Evolutionary conservation across 2,329 filamentous ascomycete genomes (phyloP), one percentile per base, ranked within the genome.

Genomic region (Ceratocystis papillata): DNA sequence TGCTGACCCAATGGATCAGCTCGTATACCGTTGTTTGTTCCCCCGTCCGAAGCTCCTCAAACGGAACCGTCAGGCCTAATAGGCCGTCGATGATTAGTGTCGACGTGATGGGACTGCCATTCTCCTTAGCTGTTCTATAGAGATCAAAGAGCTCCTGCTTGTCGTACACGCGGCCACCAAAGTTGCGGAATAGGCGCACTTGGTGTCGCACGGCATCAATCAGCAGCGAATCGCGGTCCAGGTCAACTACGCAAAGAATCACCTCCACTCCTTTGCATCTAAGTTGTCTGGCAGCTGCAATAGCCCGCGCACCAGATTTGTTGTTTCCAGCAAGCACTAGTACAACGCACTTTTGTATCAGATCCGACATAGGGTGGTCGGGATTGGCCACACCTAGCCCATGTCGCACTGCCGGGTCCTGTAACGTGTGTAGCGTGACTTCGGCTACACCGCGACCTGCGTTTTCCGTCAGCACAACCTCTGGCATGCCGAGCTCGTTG

Each of bases 271-370:
- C 88, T 69, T 92, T 89, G 72, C 92, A 93, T 63, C 89, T 85
- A 7, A 97, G 81, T 74, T 97, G 92, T 3, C 94, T 85, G 33
- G 87, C 91, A 3, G 91, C 91, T 15, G 90, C 89, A 64, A 97
- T 81, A 2, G 91, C 90, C 67, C 93, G 83, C 46, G 89, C 87
- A 48, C 93, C 92, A 0, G 87, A 91, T 70, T 90, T 90, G 75
- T 96, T 93, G 74, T 96, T 97, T n/a, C 94, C 93, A 0, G 90
- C 92, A n/a, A 97, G 80, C 5, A 97, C 84, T 25, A 96, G 85
- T 41, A 85, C 77, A 0, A 80, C 79, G 3, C 75, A 74, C 55
- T 74, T 68, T 67, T 73, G 50, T 73, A 66, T 45, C 70, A 71
- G 7, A 72, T 69, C 68, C 15, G 67, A 70, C 20, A 74, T 73